Evolutionary conservation across 2,329 filamentous ascomycete species (phyloP).

Genomic region (Colletotrichum siamense): DNA sequence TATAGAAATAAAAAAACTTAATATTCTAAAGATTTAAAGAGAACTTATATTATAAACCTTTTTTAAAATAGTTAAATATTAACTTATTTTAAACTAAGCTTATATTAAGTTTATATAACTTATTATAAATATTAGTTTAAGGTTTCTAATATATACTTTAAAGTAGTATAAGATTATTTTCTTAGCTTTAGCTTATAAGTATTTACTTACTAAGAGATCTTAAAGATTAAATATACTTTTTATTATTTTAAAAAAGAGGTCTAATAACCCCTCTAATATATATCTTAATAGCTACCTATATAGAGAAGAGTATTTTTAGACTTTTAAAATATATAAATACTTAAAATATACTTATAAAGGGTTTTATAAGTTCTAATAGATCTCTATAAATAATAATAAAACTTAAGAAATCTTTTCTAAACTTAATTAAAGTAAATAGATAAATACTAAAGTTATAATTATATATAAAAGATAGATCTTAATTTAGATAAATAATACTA

Average conservation of each 20-base stretch:
- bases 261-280: background rate
- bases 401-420: no score
- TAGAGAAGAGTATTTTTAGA: background rate
- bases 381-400: background rate
- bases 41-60: no score
- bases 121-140: background rate
- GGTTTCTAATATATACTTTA: background rate
- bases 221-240: background rate
- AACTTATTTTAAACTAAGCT: background rate
- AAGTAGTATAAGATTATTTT: background rate
- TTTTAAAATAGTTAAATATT: background rate
- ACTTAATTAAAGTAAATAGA: rapidly evolving
- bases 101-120: background rate
- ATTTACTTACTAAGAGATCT: background rate
- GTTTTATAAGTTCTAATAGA: background rate
- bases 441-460: no score
- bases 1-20: no score
- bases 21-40: no score
- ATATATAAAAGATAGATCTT: no score
- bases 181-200: no score
- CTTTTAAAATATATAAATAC: rapidly evolving
- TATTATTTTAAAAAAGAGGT: background rate
- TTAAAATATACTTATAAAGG: background rate
- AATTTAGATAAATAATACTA: no score
- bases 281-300: background rate